phyloP scores from a whole-genome alignment of 2,329 filamentous ascomycete genomes.

The Emmonsiellopsis sp. region DNA sequence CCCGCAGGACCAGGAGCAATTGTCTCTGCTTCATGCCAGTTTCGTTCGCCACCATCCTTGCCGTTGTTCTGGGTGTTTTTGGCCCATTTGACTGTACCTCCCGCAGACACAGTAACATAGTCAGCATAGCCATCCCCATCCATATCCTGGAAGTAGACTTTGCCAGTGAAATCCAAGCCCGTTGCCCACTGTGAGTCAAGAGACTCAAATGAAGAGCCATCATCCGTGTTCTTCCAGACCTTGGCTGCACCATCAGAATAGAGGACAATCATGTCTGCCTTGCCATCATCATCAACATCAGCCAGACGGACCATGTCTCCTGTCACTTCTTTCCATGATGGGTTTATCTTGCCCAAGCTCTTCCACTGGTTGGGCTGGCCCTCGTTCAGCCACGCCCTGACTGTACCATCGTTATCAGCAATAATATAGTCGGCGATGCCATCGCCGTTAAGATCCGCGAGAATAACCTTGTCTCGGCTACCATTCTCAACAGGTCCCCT shows the following conservation, averaged over 20 bases:
- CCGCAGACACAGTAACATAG: not conserved
- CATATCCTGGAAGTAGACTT: conserved; percentile 7
- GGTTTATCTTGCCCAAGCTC: not conserved
- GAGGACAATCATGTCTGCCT: conserved; percentile 2
- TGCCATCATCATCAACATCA: conserved; percentile 3
- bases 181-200: not conserved
- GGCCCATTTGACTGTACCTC: not conserved
- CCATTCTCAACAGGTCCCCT: not conserved
- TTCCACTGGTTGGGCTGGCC: not conserved
- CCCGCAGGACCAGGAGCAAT: conserved; percentile 4
- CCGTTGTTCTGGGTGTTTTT: not conserved
- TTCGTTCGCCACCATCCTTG: not conserved
- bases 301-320: conserved; percentile 1
- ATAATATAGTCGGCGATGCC: conserved; percentile 1
- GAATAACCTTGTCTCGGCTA: not conserved
- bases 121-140: conserved; percentile 1
- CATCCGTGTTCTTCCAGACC: not conserved
- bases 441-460: conserved; percentile 2
- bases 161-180: not conserved
- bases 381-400: not conserved
- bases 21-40: not conserved
- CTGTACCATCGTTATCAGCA: not conserved
- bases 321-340: not conserved
- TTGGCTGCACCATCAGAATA: not conserved
- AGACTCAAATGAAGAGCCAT: not conserved